A percentile compares a stretch with the other conserved stretches of the same genome.
phyloP scores from a whole-genome alignment of 1,284 basidiomycete genomes.

The Trichosporon sp. region DNA sequence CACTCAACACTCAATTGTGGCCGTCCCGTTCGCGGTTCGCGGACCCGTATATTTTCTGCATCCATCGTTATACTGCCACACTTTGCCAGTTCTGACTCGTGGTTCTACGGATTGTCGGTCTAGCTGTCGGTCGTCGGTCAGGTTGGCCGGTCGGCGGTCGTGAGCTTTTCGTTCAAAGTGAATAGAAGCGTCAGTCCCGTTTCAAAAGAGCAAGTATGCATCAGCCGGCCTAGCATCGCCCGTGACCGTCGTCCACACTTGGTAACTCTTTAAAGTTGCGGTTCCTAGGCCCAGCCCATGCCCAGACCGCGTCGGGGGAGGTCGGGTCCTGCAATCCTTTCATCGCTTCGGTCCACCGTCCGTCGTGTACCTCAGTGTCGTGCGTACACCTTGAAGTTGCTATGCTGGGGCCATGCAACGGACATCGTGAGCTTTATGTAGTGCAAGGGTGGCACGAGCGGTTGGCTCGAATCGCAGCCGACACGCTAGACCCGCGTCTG shows the following conservation, averaged over 20 bases:
- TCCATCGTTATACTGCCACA: not conserved
- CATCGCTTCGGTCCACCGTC: not conserved
- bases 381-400: not conserved
- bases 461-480: not conserved
- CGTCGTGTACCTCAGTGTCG: not conserved
- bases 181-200: not conserved
- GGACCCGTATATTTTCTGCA: not conserved
- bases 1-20: not conserved
- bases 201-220: not conserved
- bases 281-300: not conserved
- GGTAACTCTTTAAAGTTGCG: not conserved
- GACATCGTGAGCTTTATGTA: not conserved
- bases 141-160: too few species aligned
- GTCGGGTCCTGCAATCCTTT: not conserved
- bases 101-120: too few species aligned
- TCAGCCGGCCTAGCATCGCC: not conserved
- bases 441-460: not conserved
- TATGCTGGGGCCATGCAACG: not conserved
- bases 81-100: not conserved
- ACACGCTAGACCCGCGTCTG: not conserved
- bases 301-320: not conserved
- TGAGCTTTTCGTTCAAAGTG: too few species aligned
- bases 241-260: not conserved
- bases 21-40: not conserved
- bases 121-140: too few species aligned